Conservation (phyloP, 1,139 yeast genomes). For the Scheffersomyces stambukii region DNA sequence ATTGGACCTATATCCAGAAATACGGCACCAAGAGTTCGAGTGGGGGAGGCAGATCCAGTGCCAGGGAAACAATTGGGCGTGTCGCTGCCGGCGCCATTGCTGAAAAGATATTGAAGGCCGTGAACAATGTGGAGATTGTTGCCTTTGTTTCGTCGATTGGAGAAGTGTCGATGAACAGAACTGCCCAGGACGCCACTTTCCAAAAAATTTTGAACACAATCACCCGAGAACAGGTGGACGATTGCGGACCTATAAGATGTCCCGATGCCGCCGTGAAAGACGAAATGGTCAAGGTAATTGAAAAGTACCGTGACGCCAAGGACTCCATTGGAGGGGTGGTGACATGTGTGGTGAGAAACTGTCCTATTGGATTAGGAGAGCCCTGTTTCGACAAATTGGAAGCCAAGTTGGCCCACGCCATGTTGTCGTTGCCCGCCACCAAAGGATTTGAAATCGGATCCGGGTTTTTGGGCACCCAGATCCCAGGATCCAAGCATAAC, state of each 20-base stretch:
- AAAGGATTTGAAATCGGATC: slow-evolving; percentile 98
- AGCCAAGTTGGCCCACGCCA: slow-evolving; percentile 93
- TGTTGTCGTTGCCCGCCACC: slow-evolving; percentile 96
- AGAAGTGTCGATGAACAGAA: slow-evolving; percentile 67
- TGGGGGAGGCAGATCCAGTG: slow-evolving; percentile 97
- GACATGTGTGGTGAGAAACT: slow-evolving; percentile 91
- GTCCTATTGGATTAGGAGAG: slow-evolving; percentile 93
- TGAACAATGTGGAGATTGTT: slow-evolving; percentile 85
- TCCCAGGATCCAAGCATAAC: slow-evolving; percentile 93
- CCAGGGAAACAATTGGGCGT: slow-evolving; percentile 96
- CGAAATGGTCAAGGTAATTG: slow-evolving; percentile 82
- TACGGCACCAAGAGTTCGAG: slow-evolving; percentile 91
- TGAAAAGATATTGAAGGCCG: slow-evolving; percentile 68
- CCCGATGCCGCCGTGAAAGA: slow-evolving; percentile 74
- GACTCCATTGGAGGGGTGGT: slow-evolving; percentile 98
- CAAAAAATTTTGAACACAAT: slow-evolving; percentile 63
- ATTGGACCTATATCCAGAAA: slow-evolving; percentile 84
- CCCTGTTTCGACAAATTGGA: slow-evolving; percentile 96
- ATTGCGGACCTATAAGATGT: slow-evolving; percentile 87
- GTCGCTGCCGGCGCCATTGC: slow-evolving; percentile 99
- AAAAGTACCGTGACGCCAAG: slow-evolving; percentile 76
- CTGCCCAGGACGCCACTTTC: slow-evolving; percentile 62
- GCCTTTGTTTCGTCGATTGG: slow-evolving; percentile 96
- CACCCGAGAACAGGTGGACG: slow-evolving; percentile 87
- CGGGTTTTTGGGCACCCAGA: slow-evolving; percentile 83